Conservation (phyloP, 495 filamentous ascomycete species). For the Chaetomium cochliodes region DNA sequence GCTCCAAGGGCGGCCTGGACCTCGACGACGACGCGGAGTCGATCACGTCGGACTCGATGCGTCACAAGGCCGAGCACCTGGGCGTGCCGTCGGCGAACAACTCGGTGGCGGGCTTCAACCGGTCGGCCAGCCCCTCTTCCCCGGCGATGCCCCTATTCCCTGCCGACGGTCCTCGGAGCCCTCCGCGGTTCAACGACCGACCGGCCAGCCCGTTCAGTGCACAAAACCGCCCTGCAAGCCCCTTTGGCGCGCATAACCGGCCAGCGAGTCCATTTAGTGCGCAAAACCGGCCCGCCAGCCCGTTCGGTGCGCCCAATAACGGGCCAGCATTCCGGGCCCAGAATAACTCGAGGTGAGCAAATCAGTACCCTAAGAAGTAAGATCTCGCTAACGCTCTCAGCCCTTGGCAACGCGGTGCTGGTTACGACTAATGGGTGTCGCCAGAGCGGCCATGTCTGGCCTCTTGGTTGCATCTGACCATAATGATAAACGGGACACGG, state of each 20-base stretch:
- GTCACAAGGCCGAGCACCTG: slow-evolving; percentile 35
- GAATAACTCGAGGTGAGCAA: slow-evolving; percentile 46
- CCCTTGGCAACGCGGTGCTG: slow-evolving; percentile 23
- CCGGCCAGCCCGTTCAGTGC: slow-evolving; percentile 25
- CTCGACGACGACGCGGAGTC: slow-evolving; percentile 81
- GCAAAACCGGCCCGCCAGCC: slow-evolving; percentile 10
- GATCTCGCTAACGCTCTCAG: background rate
- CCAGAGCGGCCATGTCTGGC: background rate
- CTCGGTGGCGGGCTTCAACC: slow-evolving; percentile 23
- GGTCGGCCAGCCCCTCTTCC: slow-evolving; percentile 60
- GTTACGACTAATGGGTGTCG: slow-evolving; percentile 14
- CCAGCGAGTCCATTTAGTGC: slow-evolving; percentile 37
- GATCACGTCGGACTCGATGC: slow-evolving; percentile 48
- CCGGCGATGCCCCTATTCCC: slow-evolving; percentile 64
- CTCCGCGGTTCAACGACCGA: slow-evolving; percentile 25
- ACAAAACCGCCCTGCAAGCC: slow-evolving; percentile 1
- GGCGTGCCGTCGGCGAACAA: slow-evolving; percentile 18
- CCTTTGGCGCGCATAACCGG: slow-evolving; percentile 16
- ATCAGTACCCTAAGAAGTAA: background rate
- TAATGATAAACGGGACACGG: slow-evolving; percentile 20
- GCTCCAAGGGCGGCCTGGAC: slow-evolving; percentile 61
- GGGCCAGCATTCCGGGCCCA: slow-evolving; percentile 22
- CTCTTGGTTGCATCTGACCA: background rate
- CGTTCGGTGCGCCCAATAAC: background rate
- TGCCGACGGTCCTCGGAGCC: slow-evolving; percentile 29